Conservation (phyloP, 495 filamentous ascomycete species). For the Hypomontagnella monticulosa region DNA sequence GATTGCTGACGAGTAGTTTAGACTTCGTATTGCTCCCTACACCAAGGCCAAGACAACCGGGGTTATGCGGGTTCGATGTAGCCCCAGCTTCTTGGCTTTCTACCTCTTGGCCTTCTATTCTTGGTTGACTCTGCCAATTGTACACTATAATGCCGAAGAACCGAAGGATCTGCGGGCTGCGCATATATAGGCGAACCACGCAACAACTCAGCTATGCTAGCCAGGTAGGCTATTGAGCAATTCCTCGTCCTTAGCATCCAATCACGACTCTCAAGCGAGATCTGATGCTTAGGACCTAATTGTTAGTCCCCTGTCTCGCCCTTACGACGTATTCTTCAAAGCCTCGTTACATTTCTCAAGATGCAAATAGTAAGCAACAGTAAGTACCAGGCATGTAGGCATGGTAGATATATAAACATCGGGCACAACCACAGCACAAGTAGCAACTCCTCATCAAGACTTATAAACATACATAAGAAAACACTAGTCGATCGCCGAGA, state of each 20-base stretch:
- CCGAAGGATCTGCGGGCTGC: conserved; percentile 20
- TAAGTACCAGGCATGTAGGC: too few relatives aligned
- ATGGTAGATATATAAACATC: conserved; percentile 7
- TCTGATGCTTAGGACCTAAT: neutral
- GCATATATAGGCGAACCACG: conserved; percentile 6
- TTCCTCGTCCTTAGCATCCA: neutral
- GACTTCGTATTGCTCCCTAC: neutral
- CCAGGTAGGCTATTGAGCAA: too few relatives aligned
- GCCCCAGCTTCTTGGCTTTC: neutral
- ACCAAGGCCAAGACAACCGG: conserved; percentile 4
- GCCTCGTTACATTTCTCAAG: too few relatives aligned
- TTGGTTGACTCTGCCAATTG: neutral
- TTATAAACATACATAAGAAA: neutral
- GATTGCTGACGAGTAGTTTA: neutral
- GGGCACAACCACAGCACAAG: neutral
- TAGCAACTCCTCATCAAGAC: neutral
- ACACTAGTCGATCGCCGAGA: too few relatives aligned
- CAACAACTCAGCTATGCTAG: too few relatives aligned
- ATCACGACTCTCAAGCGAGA: neutral
- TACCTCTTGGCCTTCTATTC: conserved; percentile 15
- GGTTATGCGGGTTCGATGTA: conserved; percentile 16
- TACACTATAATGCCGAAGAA: conserved; percentile 12
- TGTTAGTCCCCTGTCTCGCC: neutral
- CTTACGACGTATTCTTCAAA: neutral
- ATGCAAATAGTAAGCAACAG: neutral